Base-by-base conservation (phyloP, 2,329 filamentous ascomycete genomes). In the Penicillium sp. region DNA sequence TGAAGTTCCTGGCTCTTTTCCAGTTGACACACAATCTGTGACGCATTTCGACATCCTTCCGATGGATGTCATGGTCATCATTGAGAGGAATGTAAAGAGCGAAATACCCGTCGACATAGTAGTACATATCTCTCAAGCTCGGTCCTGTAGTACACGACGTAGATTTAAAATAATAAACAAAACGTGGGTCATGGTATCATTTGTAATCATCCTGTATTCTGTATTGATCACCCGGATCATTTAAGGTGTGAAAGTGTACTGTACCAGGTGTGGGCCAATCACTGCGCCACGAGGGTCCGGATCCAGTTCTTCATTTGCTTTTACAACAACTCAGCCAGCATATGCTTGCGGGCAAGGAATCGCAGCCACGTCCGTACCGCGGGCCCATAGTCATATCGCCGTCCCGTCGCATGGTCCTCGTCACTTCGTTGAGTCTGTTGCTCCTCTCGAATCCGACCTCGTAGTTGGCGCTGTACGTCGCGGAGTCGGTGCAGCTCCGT, bases 311-410 rank as follows among this genome's bases (percentile, higher is more conserved):
- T 51, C 44, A 54, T 50, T 56, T 48, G 53, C 46, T 57, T 33
- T 58, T 63, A 45, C 54, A 62, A 51, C 21, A 77, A 54, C 19
- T 68, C 63, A 56, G 72, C 66, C 55, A 95, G 72, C 2, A 85
- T 75, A 1, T 85, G 86, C 65, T 88, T 87, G 58, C 87, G 85
- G 1, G 88, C 88, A 56, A 96, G 80, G 60, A 83, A 84, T 62
- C 83, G 82, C 45, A 93, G 74, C 87, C 90, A 93, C 37, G 75
- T 78, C 64, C 90, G 85, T 23, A 93, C 80, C 0, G 86, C 84
- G 1, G 86, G 85, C 0, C 85, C 87, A 67, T 90, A 90, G 67
- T 96, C 90, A 67, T 85, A 77, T 45, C 76, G 69, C 50, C 76
- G 71, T 35, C 75, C 72, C 21, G 71, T 69, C 14, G 76, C 77